Evolutionary conservation across 2,329 filamentous ascomycete genomes (phyloP).

Genomic region (Trichoderma sp.): DNA sequence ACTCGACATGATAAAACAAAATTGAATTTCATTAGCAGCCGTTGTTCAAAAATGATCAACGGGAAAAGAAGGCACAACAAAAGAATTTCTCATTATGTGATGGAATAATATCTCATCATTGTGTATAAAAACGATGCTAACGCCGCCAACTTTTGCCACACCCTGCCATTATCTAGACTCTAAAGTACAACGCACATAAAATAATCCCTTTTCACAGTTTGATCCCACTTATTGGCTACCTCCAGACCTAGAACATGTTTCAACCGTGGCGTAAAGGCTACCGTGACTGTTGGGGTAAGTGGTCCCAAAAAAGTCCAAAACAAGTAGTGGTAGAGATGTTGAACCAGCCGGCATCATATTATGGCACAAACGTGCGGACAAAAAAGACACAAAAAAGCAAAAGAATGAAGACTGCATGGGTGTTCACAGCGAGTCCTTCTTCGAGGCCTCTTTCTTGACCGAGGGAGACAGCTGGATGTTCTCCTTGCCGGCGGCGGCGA

Average conservation of each 20-base stretch:
- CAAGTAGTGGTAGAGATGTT: constrained; percentile 21
- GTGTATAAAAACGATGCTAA: not conserved
- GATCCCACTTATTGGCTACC: constrained; percentile 34
- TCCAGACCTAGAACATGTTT: constrained; percentile 37
- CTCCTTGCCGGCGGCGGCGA: constrained; percentile 35
- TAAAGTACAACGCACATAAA: constrained; percentile 42
- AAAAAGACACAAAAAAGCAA: constrained; percentile 20
- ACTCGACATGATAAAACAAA: not conserved
- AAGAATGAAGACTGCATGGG: not conserved
- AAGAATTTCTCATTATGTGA: not conserved
- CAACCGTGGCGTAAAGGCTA: constrained; percentile 32
- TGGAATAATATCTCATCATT: not conserved
- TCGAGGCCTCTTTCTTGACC: constrained; percentile 39
- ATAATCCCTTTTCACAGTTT: constrained; percentile 32
- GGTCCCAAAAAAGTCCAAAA: constrained; percentile 23
- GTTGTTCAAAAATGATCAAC: not conserved
- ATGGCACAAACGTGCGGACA: constrained; percentile 14
- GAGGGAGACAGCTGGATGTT: constrained; percentile 50
- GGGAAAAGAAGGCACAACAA: not conserved
- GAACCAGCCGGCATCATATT: constrained; percentile 20
- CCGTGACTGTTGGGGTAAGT: constrained; percentile 24
- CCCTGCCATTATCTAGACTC: constrained; percentile 31
- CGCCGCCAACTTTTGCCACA: constrained; percentile 25
- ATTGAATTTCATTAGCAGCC: not conserved
- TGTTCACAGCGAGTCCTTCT: constrained; percentile 30